Conservation (phyloP, 2,329 filamentous ascomycete genomes). For the Venturia pyrina region DNA sequence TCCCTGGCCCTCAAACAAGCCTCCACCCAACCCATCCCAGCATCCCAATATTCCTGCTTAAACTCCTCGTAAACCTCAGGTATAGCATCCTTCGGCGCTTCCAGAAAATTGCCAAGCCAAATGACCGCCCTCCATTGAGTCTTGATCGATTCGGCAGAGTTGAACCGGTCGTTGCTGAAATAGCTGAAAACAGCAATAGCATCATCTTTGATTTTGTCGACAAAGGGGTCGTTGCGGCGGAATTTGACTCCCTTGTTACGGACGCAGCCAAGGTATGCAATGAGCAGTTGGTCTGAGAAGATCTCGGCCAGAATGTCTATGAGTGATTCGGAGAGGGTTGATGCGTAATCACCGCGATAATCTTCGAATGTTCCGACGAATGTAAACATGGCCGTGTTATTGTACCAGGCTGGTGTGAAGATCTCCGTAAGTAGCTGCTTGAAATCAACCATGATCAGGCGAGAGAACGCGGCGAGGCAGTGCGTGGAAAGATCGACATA, state of each 20-base stretch:
- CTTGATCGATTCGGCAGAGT: conserved; percentile 67
- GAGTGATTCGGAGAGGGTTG: conserved; percentile 58
- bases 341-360: conserved; percentile 66
- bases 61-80: conserved; percentile 73
- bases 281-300: conserved; percentile 80
- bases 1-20: conserved; percentile 76
- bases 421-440: conserved; percentile 71
- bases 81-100: conserved; percentile 61
- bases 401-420: conserved; percentile 88
- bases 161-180: conserved; percentile 54
- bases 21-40: conserved; percentile 94
- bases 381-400: conserved; percentile 75
- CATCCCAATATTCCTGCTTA: conserved; percentile 83
- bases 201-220: conserved; percentile 89
- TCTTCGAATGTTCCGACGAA: conserved; percentile 94
- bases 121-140: conserved; percentile 89
- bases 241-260: conserved; percentile 89
- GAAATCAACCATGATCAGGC: conserved; percentile 82
- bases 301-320: conserved; percentile 90
- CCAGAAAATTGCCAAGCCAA: conserved; percentile 68
- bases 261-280: conserved; percentile 72
- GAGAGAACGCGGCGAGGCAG: conserved; percentile 79
- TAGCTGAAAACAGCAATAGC: conserved; percentile 83
- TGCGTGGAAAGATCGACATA: conserved; percentile 94
- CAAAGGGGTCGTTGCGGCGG: conserved; percentile 74